phyloP scores from a whole-genome alignment of 306 rosid species.

The Morella rubra region DNA sequence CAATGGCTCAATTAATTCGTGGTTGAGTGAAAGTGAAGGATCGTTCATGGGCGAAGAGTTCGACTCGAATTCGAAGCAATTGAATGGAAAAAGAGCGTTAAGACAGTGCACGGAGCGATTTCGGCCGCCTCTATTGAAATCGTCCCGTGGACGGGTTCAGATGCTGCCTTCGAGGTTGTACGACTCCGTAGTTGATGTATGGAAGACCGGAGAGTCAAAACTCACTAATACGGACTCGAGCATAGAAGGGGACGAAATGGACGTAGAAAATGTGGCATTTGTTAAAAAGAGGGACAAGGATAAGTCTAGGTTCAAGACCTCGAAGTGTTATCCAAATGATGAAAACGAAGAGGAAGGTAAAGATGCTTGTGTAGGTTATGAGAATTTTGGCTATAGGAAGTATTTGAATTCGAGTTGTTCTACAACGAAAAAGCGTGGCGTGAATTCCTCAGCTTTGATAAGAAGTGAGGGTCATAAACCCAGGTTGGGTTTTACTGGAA shows the following conservation, averaged over 20 bases:
- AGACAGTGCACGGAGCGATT: slow-evolving; percentile 19
- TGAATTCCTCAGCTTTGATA: slow-evolving; percentile 22
- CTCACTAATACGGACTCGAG: slow-evolving; percentile 33
- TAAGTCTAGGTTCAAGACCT: slow-evolving; percentile 26
- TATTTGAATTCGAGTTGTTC: slow-evolving; percentile 29
- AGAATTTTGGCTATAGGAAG: slow-evolving; percentile 23
- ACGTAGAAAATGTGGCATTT: slow-evolving; percentile 30
- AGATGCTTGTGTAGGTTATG: slow-evolving; percentile 18
- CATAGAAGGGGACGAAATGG: slow-evolving; percentile 46
- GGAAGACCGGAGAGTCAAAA: slow-evolving; percentile 44
- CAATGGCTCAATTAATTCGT: slow-evolving; percentile 54
- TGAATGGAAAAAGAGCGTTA: slow-evolving; percentile 28
- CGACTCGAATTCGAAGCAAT: slow-evolving; percentile 45
- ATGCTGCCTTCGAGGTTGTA: slow-evolving; percentile 66
- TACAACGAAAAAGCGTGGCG: slow-evolving; percentile 7
- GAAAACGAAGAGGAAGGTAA: slow-evolving; percentile 14
- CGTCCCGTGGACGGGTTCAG: slow-evolving; percentile 75
- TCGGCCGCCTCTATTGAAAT: slow-evolving; percentile 50
- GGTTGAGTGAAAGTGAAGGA: slow-evolving; percentile 58
- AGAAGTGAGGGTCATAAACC: slow-evolving; percentile 39
- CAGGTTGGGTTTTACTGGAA: slow-evolving; percentile 43
- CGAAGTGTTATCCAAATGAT: slow-evolving; percentile 27
- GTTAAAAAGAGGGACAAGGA: slow-evolving; percentile 36
- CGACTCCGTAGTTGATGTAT: slow-evolving; percentile 55
- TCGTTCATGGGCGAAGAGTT: slow-evolving; percentile 53